Evolutionary conservation across 208 protist genomes (phyloP), one percentile per base, ranked within the genome.

Genomic region (Trypanosoma platydactyli): DNA sequence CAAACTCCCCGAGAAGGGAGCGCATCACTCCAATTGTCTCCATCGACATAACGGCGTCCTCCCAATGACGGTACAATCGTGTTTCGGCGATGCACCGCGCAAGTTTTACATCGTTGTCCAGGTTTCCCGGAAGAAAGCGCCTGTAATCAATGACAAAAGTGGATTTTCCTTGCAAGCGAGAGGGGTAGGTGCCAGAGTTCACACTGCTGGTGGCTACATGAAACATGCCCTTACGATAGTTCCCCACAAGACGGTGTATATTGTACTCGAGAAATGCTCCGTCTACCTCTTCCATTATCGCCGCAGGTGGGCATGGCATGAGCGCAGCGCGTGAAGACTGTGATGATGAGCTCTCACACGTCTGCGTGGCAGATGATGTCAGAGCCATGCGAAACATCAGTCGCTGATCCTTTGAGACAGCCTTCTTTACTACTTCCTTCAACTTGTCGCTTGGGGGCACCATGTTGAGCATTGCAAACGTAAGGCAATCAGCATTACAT

Each of bases 51-150:
- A 84, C 53, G 11, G 72, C 51, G 20, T 74, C 41, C 64, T 80
- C 59, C 51, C 87, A 89, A 69, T 92, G 79, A 55, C 54, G 68
- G 42, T 78, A 83, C 40, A 86, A 66, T 48, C 82, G 78, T n/a
- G 83, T 92, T 2, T 52, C 54, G 5, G 62, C 63, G 27, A 92
- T 78, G 12, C 50, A 52, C 29, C 75, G 68, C 0, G 81, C 75
- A 27, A 92, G 65, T 3, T 27, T 33, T 30, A 69, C 41, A 66
- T 82, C 76, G 61, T 76, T 72, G n/a, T 83, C 76, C 22, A 88
- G 60, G 11, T 78, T 81, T 13, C 57, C 52, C 3, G 73, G 66
- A 40, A 91, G 65, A 63, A 86, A 86, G 38, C 76, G 70, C 20
- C 56, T 60, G 41, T 70, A 64, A n/a, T 91, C 71, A 30, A 91